These are phyloP conservation scores for Haplosporangium sp. DNA, from an alignment of 371 early-diverging fungal genomes.

Conservation along the genomic window DNA sequence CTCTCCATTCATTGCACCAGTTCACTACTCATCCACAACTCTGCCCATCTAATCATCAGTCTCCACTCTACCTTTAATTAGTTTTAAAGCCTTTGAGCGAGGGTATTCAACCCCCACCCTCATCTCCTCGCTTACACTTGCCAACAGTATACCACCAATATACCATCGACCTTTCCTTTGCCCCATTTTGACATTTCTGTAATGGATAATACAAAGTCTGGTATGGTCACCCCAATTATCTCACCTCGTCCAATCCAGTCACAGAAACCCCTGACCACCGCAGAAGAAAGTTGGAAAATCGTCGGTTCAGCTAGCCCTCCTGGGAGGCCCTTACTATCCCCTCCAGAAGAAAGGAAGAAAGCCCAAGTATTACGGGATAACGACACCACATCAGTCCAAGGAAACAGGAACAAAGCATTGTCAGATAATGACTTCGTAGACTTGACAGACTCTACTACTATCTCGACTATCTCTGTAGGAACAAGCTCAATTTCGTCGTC, in stretches of 20 bases:
- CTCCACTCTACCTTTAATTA: not conserved
- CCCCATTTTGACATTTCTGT: not conserved
- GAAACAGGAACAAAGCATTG: conserved; percentile 13
- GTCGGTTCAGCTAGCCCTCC: conserved; percentile 44
- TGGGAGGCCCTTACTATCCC: conserved; percentile 34
- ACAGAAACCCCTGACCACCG: conserved; percentile 17
- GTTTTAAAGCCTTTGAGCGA: conserved; percentile 1
- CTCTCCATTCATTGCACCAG: not conserved
- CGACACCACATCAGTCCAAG: conserved; percentile 16
- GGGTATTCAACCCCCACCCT: not conserved
- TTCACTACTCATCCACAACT: not conserved
- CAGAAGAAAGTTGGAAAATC: conserved; percentile 34
- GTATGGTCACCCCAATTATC: conserved; percentile 46
- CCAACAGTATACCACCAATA: not conserved
- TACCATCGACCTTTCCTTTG: not conserved
- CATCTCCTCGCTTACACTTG: not conserved
- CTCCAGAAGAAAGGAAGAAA: conserved; percentile 42
- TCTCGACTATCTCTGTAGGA: conserved; percentile 22
- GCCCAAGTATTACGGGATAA: conserved; percentile 16
- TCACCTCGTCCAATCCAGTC: conserved; percentile 51
- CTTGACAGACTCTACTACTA: conserved; percentile 29
- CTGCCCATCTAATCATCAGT: not conserved
- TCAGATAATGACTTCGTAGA: conserved; percentile 14
- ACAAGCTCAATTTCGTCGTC: conserved; percentile 22
- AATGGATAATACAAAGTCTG: conserved; percentile 42